These are phyloP conservation scores for Xylariaceae sp. DNA, from an alignment of 2,329 filamentous ascomycete species.

Conservation along the genomic window DNA sequence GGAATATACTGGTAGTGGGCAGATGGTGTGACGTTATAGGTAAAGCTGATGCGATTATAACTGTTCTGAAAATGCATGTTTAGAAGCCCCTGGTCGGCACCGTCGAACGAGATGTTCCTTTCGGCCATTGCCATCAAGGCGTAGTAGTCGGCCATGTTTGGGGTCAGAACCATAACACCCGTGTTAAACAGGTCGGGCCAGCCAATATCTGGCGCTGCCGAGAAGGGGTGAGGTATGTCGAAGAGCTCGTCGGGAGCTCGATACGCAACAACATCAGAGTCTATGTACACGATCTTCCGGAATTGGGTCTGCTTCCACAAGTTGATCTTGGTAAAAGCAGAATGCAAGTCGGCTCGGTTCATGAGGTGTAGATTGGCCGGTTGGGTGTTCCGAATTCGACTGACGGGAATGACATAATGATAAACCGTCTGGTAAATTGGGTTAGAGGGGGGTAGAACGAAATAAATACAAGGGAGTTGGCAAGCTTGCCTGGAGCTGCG, in stretches of 20 bases:
- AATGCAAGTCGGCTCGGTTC: slow-evolving; percentile 86
- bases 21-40: slow-evolving; percentile 96
- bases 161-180: slow-evolving; percentile 90
- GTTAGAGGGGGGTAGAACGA: slow-evolving; percentile 13
- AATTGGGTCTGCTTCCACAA: slow-evolving; percentile 92
- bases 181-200: slow-evolving; percentile 99
- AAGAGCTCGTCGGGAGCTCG: slow-evolving; percentile 94
- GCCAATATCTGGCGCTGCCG: slow-evolving; percentile 88
- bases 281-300: slow-evolving; percentile 89
- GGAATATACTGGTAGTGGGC: slow-evolving; percentile 97
- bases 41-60: slow-evolving; percentile 89
- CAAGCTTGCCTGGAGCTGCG: slow-evolving; percentile 71
- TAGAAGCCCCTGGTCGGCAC: slow-evolving; percentile 91
- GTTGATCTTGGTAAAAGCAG: slow-evolving; percentile 94
- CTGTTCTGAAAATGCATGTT: slow-evolving; percentile 89
- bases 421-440: slow-evolving; percentile 67
- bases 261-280: slow-evolving; percentile 90
- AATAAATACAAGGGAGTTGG: slow-evolving; percentile 5
- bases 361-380: slow-evolving; percentile 88
- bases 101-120: slow-evolving; percentile 90
- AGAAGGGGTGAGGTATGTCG: slow-evolving; percentile 60
- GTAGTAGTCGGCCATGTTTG: slow-evolving; percentile 85
- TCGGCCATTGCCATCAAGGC: slow-evolving; percentile 82
- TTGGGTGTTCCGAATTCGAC: slow-evolving; percentile 73
- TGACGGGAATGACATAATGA: slow-evolving; percentile 85